Evolutionary conservation across 2,329 filamentous ascomycete species (phyloP).

Genomic region (Canariomyces notabilis): DNA sequence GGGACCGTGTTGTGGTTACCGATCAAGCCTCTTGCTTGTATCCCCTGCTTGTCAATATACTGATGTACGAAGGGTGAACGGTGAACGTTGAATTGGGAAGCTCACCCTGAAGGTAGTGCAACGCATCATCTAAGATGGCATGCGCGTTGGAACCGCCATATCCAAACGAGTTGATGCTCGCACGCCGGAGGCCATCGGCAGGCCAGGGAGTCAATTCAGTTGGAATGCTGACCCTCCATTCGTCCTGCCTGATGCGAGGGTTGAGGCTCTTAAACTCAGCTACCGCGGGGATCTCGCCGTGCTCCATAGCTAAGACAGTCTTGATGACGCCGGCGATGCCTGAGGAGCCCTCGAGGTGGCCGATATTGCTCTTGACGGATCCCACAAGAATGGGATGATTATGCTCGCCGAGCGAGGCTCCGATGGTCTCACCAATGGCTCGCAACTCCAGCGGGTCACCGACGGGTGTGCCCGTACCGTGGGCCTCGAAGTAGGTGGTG

Average conservation of each 20-base stretch:
- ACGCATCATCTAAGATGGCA: slow-evolving; percentile 9
- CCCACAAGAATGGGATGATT: slow-evolving; percentile 27
- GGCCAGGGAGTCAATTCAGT: slow-evolving; percentile 10
- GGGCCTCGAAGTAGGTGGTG: slow-evolving; percentile 17
- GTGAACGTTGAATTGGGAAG: background rate
- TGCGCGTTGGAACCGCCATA: slow-evolving; percentile 32
- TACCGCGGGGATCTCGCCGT: slow-evolving; percentile 29
- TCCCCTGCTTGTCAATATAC: too few relatives aligned
- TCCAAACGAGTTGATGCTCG: slow-evolving; percentile 28
- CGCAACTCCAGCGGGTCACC: slow-evolving; percentile 39
- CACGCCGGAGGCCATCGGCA: background rate
- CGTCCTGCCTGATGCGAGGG: slow-evolving; percentile 23
- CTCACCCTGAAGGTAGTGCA: background rate
- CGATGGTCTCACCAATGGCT: slow-evolving; percentile 32
- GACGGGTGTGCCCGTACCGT: slow-evolving; percentile 38
- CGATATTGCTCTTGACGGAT: slow-evolving; percentile 28
- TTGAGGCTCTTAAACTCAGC: slow-evolving; percentile 27
- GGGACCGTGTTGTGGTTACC: too few relatives aligned
- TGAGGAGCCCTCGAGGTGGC: slow-evolving; percentile 22
- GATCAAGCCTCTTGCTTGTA: too few relatives aligned
- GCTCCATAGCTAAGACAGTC: slow-evolving; percentile 27
- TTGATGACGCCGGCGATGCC: slow-evolving; percentile 31
- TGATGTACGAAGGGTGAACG: too few relatives aligned
- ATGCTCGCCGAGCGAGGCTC: slow-evolving; percentile 11
- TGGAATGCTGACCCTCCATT: slow-evolving; percentile 23